Percentiles rank a stretch among this genome's conserved stretches.
These are phyloP conservation scores for Aspergillus sp. DNA, from an alignment of 2,329 filamentous ascomycete genomes.

Conservation along the genomic window DNA sequence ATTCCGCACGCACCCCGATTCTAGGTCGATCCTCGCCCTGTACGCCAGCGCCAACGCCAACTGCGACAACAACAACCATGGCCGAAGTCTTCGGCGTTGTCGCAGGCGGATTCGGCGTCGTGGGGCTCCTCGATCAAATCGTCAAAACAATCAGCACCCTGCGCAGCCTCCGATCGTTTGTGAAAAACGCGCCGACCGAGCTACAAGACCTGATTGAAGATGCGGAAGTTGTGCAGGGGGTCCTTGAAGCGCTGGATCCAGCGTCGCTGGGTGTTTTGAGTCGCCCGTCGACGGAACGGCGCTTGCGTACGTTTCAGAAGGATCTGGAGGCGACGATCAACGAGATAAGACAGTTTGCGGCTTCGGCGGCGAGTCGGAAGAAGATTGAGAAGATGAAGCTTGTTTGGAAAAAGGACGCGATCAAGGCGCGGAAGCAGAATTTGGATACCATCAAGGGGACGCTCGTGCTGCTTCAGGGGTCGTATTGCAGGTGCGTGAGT, in stretches of 20 bases:
- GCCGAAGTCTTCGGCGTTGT: slow-evolving; percentile 2
- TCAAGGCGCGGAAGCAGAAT: background rate
- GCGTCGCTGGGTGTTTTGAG: background rate
- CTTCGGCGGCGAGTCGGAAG: background rate
- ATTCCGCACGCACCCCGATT: no score
- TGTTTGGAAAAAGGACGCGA: background rate
- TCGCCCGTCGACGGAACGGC: background rate
- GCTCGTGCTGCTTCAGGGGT: background rate
- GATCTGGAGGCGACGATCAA: background rate
- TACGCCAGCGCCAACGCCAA: no score
- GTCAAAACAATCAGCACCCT: background rate
- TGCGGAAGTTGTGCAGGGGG: slow-evolving; percentile 1
- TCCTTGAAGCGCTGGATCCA: background rate
- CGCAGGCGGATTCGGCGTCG: background rate
- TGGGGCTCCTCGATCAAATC: background rate
- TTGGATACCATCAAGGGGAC: slow-evolving; percentile 1
- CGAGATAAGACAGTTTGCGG: background rate
- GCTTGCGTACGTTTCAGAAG: background rate
- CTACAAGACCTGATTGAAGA: slow-evolving; percentile 2
- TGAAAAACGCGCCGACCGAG: background rate
- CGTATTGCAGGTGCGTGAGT: background rate
- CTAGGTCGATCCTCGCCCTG: no score
- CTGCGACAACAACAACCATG: background rate
- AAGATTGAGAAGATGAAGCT: background rate
- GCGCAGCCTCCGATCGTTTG: background rate